phyloP scores from a whole-genome alignment of 179 eudicot genomes.

The Gypsophila paniculata region DNA sequence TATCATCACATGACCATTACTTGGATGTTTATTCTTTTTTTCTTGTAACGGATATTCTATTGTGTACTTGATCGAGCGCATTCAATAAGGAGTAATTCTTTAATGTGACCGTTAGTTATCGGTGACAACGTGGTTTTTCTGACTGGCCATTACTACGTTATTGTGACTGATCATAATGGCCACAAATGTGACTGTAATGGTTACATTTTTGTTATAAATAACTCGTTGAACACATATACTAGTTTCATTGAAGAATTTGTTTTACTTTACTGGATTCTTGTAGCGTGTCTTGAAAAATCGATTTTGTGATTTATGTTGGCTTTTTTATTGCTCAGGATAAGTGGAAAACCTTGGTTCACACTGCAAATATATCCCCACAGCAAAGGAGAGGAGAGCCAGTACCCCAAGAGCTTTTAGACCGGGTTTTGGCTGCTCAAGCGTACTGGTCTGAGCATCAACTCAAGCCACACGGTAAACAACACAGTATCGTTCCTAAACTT shows the following conservation, averaged over 20 bases:
- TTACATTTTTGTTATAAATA: too few relatives aligned
- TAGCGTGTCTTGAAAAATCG: too few relatives aligned
- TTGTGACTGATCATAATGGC: too few relatives aligned
- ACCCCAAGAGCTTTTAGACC: constrained; percentile 79
- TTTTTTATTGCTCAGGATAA: constrained; percentile 55
- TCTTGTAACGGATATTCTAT: not conserved
- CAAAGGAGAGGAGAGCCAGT: constrained; percentile 96
- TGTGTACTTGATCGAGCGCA: not conserved
- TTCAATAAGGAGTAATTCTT: too few relatives aligned
- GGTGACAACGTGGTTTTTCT: too few relatives aligned
- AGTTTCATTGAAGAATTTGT: too few relatives aligned
- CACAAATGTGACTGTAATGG: too few relatives aligned
- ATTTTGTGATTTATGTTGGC: not conserved
- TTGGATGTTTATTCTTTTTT: constrained; percentile 21
- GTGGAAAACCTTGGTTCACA: constrained; percentile 96
- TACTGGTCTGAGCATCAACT: constrained; percentile 84
- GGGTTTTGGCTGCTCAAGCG: constrained; percentile 75
- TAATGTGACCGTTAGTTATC: too few relatives aligned
- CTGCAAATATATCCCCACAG: constrained; percentile 88
- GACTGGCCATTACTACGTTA: too few relatives aligned
- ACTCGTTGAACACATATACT: too few relatives aligned
- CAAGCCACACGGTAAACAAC: constrained; percentile 59
- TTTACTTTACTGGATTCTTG: too few relatives aligned
- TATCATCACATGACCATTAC: constrained; percentile 37
- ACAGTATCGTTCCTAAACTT: constrained; percentile 36